Base-by-base conservation (phyloP, 768 basidiomycete species). In the Kwoniella pini region DNA sequence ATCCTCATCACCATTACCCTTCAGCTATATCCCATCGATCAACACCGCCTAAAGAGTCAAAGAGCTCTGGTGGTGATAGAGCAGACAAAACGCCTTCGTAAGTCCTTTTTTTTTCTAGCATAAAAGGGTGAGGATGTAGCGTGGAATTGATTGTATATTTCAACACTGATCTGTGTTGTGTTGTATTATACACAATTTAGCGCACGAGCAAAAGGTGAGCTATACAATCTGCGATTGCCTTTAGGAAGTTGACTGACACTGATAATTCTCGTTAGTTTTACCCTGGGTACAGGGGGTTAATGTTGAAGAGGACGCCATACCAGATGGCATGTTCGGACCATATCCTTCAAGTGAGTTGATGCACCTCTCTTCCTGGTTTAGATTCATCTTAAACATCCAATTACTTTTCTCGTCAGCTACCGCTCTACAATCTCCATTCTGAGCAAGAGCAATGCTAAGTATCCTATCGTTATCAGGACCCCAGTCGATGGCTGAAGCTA, bases 321-420 rank as follows among this genome's bases (percentile, higher is more conserved):
- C 68, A 28, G 66, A 69, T 61, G 73, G 73, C 12, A 72, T 75
- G 70, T 69, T 72, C 60, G 73, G 69, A 21, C 71, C 72, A 11
- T 76, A 73, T 50, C 68, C 65, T 45, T 71, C 71, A 10, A 57
- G 71, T 72, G 26, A 61, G 71, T 58, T 19, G 39, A 39, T n/a
- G n/a, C n/a, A n/a, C 10, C 30, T 39, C 9, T 42, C n/a, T 15
- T 40, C 15, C 13, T 3, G 0, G 21, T 46, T 27, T n/a, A 24
- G 11, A 19, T 26, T 27, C 10, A 46, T 27, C 45, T 24, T 46
- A 19, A n/a, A n/a, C n/a, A n/a, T n/a, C n/a, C n/a, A n/a, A n/a
- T n/a, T n/a, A n/a, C n/a, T n/a, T n/a, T n/a, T n/a, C n/a, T n/a
- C n/a, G n/a, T n/a, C n/a, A n/a, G n/a, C n/a, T n/a, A 21, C 28